These are phyloP conservation scores for Agaricales sp. DNA, from an alignment of 1,284 basidiomycete species.

Conservation along the genomic window DNA sequence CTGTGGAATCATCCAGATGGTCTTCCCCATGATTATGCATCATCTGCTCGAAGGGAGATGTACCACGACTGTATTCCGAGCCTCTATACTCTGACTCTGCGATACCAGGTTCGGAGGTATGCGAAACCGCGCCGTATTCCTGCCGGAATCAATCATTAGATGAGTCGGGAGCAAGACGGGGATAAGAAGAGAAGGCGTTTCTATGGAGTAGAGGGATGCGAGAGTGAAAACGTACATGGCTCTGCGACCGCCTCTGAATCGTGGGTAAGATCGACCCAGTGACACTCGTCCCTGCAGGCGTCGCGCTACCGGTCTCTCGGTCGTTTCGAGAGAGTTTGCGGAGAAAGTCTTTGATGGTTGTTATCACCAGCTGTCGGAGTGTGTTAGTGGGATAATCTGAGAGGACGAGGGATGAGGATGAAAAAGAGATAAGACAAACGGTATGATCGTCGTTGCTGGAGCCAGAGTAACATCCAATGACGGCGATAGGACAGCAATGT, in stretches of 20 bases:
- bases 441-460: constrained; percentile 71
- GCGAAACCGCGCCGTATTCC: not conserved
- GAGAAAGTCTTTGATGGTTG: constrained; percentile 59
- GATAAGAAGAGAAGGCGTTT: no score
- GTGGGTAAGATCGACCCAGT: constrained; percentile 17
- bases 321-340: constrained; percentile 40
- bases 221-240: no score
- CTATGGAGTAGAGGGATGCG: no score
- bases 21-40: not conserved
- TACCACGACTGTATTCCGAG: not conserved
- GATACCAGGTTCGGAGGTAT: not conserved
- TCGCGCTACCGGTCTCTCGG: constrained; percentile 15
- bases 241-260: not conserved
- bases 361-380: constrained; percentile 44
- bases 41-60: not conserved
- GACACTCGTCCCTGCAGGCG: constrained; percentile 18
- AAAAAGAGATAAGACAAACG: constrained; percentile 29
- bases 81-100: constrained; percentile 1
- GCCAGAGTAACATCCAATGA: constrained; percentile 75
- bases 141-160: constrained; percentile 13
- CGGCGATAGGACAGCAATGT: constrained; percentile 69
- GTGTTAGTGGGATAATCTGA: not conserved
- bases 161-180: no score
- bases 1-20: constrained; percentile 1
- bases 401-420: constrained; percentile 4